Conservation (phyloP, 176 grass and related monocot species). For the Carex kokanica region DNA sequence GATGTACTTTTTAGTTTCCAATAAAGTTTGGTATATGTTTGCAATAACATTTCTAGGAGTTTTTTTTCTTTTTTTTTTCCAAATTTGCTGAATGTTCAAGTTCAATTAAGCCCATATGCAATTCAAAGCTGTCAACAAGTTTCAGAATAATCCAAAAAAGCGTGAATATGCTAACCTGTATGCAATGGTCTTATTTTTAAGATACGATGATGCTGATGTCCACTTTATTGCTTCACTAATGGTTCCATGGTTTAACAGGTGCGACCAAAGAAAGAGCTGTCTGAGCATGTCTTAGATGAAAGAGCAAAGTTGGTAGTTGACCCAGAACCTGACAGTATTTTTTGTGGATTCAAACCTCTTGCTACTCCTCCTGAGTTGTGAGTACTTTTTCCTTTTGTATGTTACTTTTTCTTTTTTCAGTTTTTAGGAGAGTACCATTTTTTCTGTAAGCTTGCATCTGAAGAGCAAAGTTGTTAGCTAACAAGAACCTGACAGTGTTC, state of each 20-base stretch:
- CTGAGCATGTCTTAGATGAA: constrained; percentile 68
- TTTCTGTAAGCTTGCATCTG: constrained; percentile 1
- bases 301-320: constrained; percentile 80
- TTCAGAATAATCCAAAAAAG: no score
- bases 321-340: constrained; percentile 57
- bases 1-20: background rate
- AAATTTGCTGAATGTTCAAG: background rate
- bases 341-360: constrained; percentile 82
- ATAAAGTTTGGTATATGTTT: background rate
- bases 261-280: constrained; percentile 45
- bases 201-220: background rate
- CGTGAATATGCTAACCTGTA: background rate
- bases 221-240: background rate
- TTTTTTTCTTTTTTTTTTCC: background rate
- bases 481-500: background rate
- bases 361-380: constrained; percentile 61
- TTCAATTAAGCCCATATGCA: background rate
- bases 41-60: background rate
- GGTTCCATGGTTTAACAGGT: constrained; percentile 38
- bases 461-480: background rate
- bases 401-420: background rate
- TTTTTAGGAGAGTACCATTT: background rate
- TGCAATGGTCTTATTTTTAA: background rate
- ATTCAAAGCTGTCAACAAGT: background rate
- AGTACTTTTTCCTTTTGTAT: constrained; percentile 21